Evolutionary conservation across 1,284 basidiomycete species (phyloP).

Genomic region (Trametes polyzona): DNA sequence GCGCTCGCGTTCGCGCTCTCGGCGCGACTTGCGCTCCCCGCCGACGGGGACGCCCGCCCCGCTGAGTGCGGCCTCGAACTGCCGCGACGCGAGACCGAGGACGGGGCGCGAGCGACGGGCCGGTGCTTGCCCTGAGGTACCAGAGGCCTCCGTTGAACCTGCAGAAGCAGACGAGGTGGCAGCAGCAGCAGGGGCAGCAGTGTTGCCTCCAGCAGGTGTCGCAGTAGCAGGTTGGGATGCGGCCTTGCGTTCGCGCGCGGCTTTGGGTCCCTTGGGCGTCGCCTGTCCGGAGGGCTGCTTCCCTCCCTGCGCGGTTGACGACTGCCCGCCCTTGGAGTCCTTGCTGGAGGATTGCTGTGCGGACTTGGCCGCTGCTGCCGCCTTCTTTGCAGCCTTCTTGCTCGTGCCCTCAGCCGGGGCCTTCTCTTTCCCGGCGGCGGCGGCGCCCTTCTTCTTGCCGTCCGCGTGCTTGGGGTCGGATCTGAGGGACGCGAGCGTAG

Average conservation of each 20-base stretch:
- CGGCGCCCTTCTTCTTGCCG: slow-evolving; percentile 49
- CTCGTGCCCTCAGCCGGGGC: slow-evolving; percentile 25
- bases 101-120: slow-evolving; percentile 55
- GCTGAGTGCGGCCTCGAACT: slow-evolving; percentile 67
- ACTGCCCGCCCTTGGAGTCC: slow-evolving; percentile 26
- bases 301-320: slow-evolving; percentile 1
- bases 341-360: slow-evolving; percentile 21
- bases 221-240: slow-evolving; percentile 17
- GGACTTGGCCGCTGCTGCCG: slow-evolving; percentile 35
- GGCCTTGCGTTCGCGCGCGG: slow-evolving; percentile 18
- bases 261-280: slow-evolving; percentile 16
- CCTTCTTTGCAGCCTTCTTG: slow-evolving; percentile 49
- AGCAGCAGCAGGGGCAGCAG: slow-evolving; percentile 5
- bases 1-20: slow-evolving; percentile 32
- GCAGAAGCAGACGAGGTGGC: slow-evolving; percentile 3
- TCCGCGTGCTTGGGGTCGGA: slow-evolving; percentile 50
- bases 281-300: neutral
- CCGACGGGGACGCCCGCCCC: slow-evolving; percentile 48
- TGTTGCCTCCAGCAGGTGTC: slow-evolving; percentile 20
- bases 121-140: slow-evolving; percentile 7
- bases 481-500: slow-evolving; percentile 17
- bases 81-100: slow-evolving; percentile 60
- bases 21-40: slow-evolving; percentile 30
- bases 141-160: slow-evolving; percentile 14
- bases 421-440: slow-evolving; percentile 18